Conservation (phyloP, 331 rosid species). For the Rosa hybrid region DNA sequence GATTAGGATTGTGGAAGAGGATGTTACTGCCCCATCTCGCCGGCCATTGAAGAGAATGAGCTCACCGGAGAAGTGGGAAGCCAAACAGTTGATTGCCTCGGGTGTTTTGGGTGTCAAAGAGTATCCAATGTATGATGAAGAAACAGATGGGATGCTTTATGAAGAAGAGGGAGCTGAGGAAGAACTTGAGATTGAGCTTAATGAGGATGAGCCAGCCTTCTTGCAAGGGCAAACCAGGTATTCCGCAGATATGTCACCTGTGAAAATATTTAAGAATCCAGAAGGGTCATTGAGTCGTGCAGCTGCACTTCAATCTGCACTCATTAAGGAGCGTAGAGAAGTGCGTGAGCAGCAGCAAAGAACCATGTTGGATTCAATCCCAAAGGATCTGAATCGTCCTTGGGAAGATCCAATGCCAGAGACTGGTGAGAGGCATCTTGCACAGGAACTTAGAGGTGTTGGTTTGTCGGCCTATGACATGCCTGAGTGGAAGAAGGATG, state of each 20-base stretch:
- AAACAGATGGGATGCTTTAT: slow-evolving; percentile 74
- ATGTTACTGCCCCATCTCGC: slow-evolving; percentile 52
- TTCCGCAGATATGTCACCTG: slow-evolving; percentile 83
- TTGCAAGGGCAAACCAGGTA: slow-evolving; percentile 82
- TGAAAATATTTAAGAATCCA: slow-evolving; percentile 88
- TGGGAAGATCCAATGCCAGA: slow-evolving; percentile 99
- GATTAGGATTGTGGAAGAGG: slow-evolving; percentile 79
- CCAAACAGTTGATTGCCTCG: slow-evolving; percentile 85
- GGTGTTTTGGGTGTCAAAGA: slow-evolving; percentile 73
- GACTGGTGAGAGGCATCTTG: slow-evolving; percentile 89
- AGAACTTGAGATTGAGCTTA: slow-evolving; percentile 83
- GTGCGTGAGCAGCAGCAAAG: slow-evolving; percentile 87
- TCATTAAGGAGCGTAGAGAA: slow-evolving; percentile 92
- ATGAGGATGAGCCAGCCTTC: slow-evolving; percentile 83
- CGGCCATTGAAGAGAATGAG: slow-evolving; percentile 94
- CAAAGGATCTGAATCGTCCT: slow-evolving; percentile 97
- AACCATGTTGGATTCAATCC: slow-evolving; percentile 90
- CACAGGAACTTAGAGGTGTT: slow-evolving; percentile 91
- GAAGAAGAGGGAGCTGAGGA: slow-evolving; percentile 94
- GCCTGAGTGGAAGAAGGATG: slow-evolving; percentile 99
- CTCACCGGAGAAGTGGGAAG: slow-evolving; percentile 92
- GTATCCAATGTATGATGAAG: slow-evolving; percentile 80
- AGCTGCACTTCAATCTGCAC: slow-evolving; percentile 92
- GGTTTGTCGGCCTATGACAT: slow-evolving; percentile 89
- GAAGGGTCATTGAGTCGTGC: slow-evolving; percentile 93